Evolutionary conservation across 2,329 filamentous ascomycete genomes (phyloP).

Genomic region (Trichoderma sp.): DNA sequence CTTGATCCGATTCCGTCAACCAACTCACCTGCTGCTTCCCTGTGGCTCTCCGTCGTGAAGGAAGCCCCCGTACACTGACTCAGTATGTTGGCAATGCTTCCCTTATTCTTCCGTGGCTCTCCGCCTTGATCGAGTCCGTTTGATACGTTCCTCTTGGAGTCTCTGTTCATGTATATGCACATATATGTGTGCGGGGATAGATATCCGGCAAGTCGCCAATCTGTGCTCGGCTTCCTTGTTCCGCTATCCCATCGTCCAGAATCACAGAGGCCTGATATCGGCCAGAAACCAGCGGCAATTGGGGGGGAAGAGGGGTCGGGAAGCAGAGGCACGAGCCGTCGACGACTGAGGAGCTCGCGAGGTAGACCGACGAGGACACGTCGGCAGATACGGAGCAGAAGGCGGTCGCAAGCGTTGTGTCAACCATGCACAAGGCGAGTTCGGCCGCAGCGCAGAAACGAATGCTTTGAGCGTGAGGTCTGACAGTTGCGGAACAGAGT

Average conservation of each 20-base stretch:
- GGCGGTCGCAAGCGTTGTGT: conserved; percentile 16
- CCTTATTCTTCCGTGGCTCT: background rate
- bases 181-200: background rate
- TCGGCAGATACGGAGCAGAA: background rate
- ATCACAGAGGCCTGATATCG: conserved; percentile 19
- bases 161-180: background rate
- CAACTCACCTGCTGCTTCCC: background rate
- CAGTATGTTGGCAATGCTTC: background rate
- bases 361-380: background rate
- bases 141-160: background rate
- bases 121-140: background rate
- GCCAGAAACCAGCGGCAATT: conserved; percentile 6
- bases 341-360: background rate
- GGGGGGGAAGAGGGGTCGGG: background rate
- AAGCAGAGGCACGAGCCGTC: conserved; percentile 1
- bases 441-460: conserved; percentile 15
- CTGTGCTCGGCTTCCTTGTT: conserved; percentile 18
- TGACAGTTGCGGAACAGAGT: conserved; percentile 15
- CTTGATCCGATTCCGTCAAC: conserved; percentile 10
- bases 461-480: conserved; percentile 1
- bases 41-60: background rate
- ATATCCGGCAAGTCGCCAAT: conserved; percentile 15
- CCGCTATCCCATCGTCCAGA: conserved; percentile 26
- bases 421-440: conserved; percentile 23
- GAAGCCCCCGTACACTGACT: background rate